Evolutionary conservation across 192 early-diverging fungal genomes (phyloP).

Genomic region (Phlyctochytrium arcticum): DNA sequence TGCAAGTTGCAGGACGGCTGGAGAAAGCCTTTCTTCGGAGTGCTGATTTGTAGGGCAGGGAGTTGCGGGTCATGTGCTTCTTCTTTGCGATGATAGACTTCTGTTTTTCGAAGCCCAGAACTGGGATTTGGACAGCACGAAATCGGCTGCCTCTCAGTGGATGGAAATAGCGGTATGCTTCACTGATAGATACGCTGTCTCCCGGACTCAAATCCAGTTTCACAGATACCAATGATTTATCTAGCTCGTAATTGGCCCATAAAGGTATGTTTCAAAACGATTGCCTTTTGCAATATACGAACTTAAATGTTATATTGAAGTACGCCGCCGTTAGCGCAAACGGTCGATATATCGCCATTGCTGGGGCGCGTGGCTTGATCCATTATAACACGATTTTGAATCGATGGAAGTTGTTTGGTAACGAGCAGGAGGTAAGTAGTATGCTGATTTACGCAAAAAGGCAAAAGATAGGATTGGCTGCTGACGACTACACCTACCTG

Average conservation of each 20-base stretch:
- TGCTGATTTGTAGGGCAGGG: too few relatives aligned
- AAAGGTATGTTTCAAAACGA: slow-evolving; percentile 42
- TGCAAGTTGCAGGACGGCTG: too few relatives aligned
- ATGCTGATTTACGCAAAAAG: neutral
- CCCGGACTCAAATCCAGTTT: slow-evolving; percentile 6
- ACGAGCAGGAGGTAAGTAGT: slow-evolving; percentile 55
- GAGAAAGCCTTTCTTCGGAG: too few relatives aligned
- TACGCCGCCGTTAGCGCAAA: slow-evolving; percentile 65
- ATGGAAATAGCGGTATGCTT: slow-evolving; percentile 58
- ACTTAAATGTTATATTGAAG: slow-evolving; percentile 28
- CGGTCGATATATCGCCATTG: slow-evolving; percentile 76
- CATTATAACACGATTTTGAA: slow-evolving; percentile 67
- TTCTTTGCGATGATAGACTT: slow-evolving; percentile 66
- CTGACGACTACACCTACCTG: too few relatives aligned
- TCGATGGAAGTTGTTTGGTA: slow-evolving; percentile 89
- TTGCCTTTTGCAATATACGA: neutral
- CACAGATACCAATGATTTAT: slow-evolving; percentile 66
- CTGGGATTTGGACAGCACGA: slow-evolving; percentile 59
- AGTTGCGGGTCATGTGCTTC: too few relatives aligned
- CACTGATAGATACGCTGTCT: neutral
- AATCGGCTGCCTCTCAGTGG: slow-evolving; percentile 69
- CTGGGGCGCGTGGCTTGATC: slow-evolving; percentile 79
- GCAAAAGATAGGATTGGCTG: neutral
- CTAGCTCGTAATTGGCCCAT: slow-evolving; percentile 81
- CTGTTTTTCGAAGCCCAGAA: slow-evolving; percentile 63